Percentiles rank a stretch among this genome's conserved stretches.
Conservation (phyloP, 495 filamentous ascomycete genomes). For the Xylaria bambusicola region DNA sequence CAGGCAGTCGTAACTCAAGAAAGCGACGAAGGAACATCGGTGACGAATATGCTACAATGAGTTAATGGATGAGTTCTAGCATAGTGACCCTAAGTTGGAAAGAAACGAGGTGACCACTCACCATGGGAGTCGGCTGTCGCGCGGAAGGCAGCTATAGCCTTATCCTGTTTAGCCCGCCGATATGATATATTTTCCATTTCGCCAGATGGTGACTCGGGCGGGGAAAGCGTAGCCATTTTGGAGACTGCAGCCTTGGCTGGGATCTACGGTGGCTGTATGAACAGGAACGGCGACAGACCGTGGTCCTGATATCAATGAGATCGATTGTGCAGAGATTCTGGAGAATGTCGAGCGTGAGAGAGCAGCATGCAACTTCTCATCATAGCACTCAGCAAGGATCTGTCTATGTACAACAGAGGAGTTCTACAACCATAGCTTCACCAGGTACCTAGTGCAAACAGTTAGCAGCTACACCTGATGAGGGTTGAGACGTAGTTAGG, state of each 20-base stretch:
- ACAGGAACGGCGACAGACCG: no score
- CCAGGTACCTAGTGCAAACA: neutral
- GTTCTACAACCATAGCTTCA: neutral
- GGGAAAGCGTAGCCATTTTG: conserved; percentile 4
- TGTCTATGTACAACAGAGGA: neutral
- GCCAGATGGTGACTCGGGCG: neutral
- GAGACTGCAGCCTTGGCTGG: no score
- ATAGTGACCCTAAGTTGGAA: neutral
- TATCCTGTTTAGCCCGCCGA: neutral
- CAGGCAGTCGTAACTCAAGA: conserved; percentile 19
- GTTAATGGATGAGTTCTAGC: conserved; percentile 3
- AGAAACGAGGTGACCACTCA: neutral
- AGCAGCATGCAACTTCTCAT: neutral
- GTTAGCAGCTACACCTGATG: neutral
- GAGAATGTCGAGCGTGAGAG: neutral
- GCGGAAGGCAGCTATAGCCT: conserved; percentile 2
- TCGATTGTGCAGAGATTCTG: neutral
- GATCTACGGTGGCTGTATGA: no score
- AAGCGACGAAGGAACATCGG: conserved; percentile 28
- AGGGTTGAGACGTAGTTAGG: neutral
- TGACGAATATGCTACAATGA: conserved; percentile 24
- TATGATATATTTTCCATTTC: neutral
- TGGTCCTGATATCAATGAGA: no score
- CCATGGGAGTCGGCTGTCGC: neutral
- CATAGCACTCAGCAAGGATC: neutral